phyloP scores from a whole-genome alignment of 2,329 filamentous ascomycete species.

The Penicillium brevicompactum region DNA sequence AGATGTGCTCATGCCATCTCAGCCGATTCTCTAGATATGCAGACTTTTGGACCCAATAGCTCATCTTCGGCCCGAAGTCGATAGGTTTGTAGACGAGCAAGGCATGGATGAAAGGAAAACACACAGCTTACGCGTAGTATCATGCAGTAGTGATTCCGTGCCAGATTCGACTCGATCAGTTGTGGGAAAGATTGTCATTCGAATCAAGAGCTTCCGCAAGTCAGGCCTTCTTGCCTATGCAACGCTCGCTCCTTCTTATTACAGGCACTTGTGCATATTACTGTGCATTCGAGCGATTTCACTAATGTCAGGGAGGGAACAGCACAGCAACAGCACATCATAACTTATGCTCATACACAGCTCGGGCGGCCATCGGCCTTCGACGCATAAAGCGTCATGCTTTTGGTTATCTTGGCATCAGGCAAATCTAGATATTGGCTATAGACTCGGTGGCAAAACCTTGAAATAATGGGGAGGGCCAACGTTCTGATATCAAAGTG shows the following conservation, averaged over 20 bases:
- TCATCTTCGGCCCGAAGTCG: background rate
- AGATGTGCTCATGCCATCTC: constrained; percentile 10
- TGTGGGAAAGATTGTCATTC: constrained; percentile 3
- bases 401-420: too few relatives aligned
- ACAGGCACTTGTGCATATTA: constrained; percentile 1
- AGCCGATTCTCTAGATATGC: background rate
- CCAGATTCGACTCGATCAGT: background rate
- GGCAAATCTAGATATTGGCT: background rate
- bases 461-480: background rate
- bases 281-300: background rate
- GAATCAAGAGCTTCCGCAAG: constrained; percentile 1
- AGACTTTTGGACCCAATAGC: background rate
- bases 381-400: too few relatives aligned
- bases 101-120: background rate
- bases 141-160: constrained; percentile 6
- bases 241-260: background rate
- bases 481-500: constrained; percentile 7
- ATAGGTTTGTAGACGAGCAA: constrained; percentile 1
- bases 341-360: background rate
- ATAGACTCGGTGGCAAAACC: background rate
- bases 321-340: background rate
- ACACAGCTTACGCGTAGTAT: constrained; percentile 3
- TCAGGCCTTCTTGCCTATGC: background rate
- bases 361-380: too few relatives aligned
- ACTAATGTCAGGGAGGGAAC: background rate